These are phyloP conservation scores for Raffaelea arxii DNA, from an alignment of 2,329 filamentous ascomycete genomes.

Conservation along the genomic window DNA sequence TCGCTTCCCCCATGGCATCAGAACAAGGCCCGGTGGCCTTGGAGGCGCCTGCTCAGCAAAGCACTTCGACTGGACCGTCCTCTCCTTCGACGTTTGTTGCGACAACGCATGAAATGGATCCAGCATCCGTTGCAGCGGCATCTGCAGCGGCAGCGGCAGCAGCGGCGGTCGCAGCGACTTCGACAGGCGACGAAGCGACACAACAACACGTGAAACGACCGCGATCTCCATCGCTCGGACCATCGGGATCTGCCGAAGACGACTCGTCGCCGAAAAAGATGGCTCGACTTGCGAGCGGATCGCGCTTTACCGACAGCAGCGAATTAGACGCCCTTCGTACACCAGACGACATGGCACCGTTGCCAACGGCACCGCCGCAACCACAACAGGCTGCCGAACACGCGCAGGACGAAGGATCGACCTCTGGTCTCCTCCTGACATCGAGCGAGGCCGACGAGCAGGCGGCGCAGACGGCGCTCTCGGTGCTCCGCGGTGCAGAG, in stretches of 20 bases:
- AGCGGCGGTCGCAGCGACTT: constrained; percentile 3
- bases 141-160: constrained; percentile 25
- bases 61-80: constrained; percentile 20
- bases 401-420: too few relatives aligned
- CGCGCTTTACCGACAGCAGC: constrained; percentile 9
- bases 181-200: constrained; percentile 22
- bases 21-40: constrained; percentile 42
- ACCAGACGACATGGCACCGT: too few relatives aligned
- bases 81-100: constrained; percentile 12
- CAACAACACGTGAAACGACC: constrained; percentile 27
- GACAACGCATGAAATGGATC: constrained; percentile 22
- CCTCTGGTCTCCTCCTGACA: too few relatives aligned
- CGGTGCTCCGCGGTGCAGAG: constrained; percentile 11
- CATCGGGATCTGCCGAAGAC: constrained; percentile 33
- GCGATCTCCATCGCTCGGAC: constrained; percentile 25
- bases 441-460: constrained; percentile 37
- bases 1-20: too few relatives aligned
- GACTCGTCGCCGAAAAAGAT: constrained; percentile 44
- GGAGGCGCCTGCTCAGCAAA: constrained; percentile 37
- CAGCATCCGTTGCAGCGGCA: constrained; percentile 14
- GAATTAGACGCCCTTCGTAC: too few relatives aligned
- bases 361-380: not conserved
- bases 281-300: constrained; percentile 33
- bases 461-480: constrained; percentile 40
- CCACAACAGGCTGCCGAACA: not conserved